Base-by-base conservation (phyloP, 176 grass and related monocot genomes). In the Bolboschoenus planiculmis region DNA sequence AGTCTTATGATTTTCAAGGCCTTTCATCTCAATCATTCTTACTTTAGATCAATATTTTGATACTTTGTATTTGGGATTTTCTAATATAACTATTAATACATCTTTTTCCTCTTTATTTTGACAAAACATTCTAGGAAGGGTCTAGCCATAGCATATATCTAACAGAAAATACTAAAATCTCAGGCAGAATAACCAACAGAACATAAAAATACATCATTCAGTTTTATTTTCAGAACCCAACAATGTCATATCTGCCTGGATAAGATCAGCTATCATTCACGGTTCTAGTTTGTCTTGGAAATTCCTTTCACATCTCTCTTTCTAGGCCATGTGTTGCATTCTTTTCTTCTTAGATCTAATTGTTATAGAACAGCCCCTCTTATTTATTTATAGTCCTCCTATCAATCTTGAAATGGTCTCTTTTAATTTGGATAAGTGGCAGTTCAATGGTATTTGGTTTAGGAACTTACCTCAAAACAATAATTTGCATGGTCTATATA, bases 401-500 rank as follows among this genome's bases (percentile, higher is more conserved):
- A 82, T 48, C 56, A 10, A 48, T 64, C 42, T 46, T 63, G 37
- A 62, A 4, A 79, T n/a, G 7, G 21, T n/a, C 23, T 60, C 2
- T 40, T 80, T 14, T 40, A 56, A 57, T 23, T 4, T 56, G 21
- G 24, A 48, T 48, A 53, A 11, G 10, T 62, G 9, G 11, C 10
- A 62, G 13, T 30, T 30, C 5, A 10, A 48, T 82, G 56, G 36
- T 82, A 87, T 85, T 37, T 83, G 68, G 15, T 16, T 40, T 71
- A 40, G 16, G 47, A 9, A 78, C 61, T 85, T 89, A 95, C 96
- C 92, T 98, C 83, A 80, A 98, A 98, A 87, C 96, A 98, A 56
- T 93, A 98, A 57, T 90, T 86, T 78, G 89, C 90, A 87, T 98
- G 96, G 2, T 91, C 87, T 83, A 98, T 83, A 63, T 85, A 87